Conservation (phyloP, 176 grass and related monocot species). For the Aechmea fasciata region DNA sequence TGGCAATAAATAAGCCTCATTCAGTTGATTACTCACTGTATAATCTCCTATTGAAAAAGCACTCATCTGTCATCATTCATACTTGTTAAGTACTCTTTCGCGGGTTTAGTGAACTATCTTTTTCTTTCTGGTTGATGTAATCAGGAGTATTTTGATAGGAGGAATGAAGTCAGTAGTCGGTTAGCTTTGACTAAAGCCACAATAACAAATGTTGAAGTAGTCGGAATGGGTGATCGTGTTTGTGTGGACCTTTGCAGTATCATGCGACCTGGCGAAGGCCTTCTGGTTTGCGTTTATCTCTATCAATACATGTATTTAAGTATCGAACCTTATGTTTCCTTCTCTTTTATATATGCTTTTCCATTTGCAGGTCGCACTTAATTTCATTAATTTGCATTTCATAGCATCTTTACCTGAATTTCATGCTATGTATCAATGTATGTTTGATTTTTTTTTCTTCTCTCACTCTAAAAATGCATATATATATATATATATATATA, state of each 20-base stretch:
- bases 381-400: background rate
- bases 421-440: background rate
- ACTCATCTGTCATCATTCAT: background rate
- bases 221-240: slow-evolving; percentile 92
- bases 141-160: slow-evolving; percentile 93
- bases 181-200: slow-evolving; percentile 63
- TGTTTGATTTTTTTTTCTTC: background rate
- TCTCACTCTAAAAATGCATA: background rate
- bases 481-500: background rate
- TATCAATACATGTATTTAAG: background rate
- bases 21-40: too few species aligned
- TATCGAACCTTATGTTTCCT: background rate
- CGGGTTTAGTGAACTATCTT: background rate
- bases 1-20: too few species aligned
- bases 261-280: slow-evolving; percentile 84
- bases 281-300: slow-evolving; percentile 65
- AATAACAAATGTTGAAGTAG: slow-evolving; percentile 57
- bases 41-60: too few species aligned
- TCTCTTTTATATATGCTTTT: background rate
- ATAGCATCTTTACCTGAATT: background rate
- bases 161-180: slow-evolving; percentile 52
- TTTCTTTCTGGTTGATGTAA: slow-evolving; percentile 34
- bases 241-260: slow-evolving; percentile 96
- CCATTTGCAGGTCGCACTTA: background rate
- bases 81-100: background rate